Base-by-base conservation (phyloP, 345 rosid genomes). In the Hibiscus mutabilis region DNA sequence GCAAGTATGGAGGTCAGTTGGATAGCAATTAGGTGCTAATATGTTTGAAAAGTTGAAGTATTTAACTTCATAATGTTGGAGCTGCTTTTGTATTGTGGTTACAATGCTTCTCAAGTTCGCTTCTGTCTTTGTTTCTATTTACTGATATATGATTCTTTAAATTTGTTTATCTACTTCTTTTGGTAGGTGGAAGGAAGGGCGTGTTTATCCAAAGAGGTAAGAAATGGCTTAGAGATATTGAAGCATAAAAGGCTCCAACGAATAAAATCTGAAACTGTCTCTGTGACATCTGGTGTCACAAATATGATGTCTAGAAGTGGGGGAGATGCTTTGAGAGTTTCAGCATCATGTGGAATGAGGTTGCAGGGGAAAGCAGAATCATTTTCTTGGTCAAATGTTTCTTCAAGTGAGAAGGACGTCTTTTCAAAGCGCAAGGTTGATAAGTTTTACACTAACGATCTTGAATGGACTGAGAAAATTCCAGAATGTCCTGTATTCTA, bases 141-240 rank as follows among this genome's bases (percentile, higher is more conserved):
- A 47, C 42, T 16, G 22, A 16, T 49, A 15, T 24, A 46, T 47
- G 47, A 63, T 49, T 31, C 56, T 21, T 58, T 29, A 60, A 22
- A 57, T 58, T 75, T 67, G 10, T 71, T 77, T 46, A 64, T 75
- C 42, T 67, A 14, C 52, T 22, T 56, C 37, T 65, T 79, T 73
- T 73, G 71, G 63, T 86, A 96, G 99, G 99, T 89, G 88, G 97
- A 96, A 84, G 93, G 99, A 79, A 86, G 97, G 85, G 90, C 82
- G 53, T 84, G 88, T 66, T 76, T 82, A 77, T 85, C 97, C 3
- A 88, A 85, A 79, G 97, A 91, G 78, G 89, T 83, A 52, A 78
- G 76, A 73, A 89, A 85, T 82, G 89, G 92, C 70, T 77, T 89
- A 74, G 96, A 96, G 74, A 80, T 68, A 77, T 82, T 96, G 86